A percentile compares a stretch with the other conserved stretches of the same genome.
These are phyloP conservation scores for Herpetomonas tarakana DNA, from an alignment of 208 protist genomes.

Conservation along the genomic window DNA sequence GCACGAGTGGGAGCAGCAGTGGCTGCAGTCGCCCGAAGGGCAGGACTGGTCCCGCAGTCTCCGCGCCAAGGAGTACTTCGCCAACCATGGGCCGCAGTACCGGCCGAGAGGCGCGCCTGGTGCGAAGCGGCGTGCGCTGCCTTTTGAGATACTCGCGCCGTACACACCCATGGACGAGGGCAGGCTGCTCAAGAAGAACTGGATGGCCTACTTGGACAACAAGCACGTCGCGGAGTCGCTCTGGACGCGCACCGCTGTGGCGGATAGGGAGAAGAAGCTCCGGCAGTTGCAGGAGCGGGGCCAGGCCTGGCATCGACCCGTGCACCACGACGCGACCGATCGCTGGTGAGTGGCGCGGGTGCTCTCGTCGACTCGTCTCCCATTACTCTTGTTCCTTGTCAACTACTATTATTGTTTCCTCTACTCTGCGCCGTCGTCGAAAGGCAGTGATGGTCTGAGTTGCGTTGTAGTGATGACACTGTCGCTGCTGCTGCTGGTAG, in stretches of 20 bases:
- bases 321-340: conserved; percentile 59
- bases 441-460: no score
- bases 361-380: no score
- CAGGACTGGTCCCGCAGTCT: conserved; percentile 64
- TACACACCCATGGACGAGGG: conserved; percentile 91
- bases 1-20: conserved; percentile 63
- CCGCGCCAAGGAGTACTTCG: conserved; percentile 83
- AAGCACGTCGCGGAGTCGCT: conserved; percentile 88
- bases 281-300: conserved; percentile 74
- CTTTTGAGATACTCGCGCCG: conserved; percentile 75
- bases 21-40: conserved; percentile 59
- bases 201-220: conserved; percentile 91
- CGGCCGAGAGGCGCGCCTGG: conserved; percentile 80
- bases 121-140: conserved; percentile 60
- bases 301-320: conserved; percentile 84
- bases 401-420: no score
- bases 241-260: conserved; percentile 83
- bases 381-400: no score
- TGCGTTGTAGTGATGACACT: no score
- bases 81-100: conserved; percentile 59
- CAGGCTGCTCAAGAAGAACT: conserved; percentile 78
- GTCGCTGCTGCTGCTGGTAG: no score
- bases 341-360: conserved; percentile 41
- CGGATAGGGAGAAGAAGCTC: conserved; percentile 75
- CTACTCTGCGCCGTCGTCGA: no score